These are phyloP conservation scores for Akebia trifoliata DNA, from an alignment of 164 flowering plant species.

Conservation along the genomic window DNA sequence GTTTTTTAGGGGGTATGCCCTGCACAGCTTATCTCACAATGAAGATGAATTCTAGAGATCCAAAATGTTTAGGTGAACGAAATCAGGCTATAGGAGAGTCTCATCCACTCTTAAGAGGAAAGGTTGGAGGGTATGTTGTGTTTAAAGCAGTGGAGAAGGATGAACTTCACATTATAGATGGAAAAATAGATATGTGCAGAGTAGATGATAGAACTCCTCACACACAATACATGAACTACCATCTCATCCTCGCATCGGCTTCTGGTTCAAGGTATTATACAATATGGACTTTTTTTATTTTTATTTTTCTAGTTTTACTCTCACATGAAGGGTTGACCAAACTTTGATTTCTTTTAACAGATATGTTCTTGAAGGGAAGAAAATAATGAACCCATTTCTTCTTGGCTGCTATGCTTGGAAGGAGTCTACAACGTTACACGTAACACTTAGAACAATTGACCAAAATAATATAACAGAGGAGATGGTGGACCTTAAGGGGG, in stretches of 20 bases:
- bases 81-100: conserved; percentile 8
- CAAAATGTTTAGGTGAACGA: conserved; percentile 8
- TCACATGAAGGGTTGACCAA: neutral
- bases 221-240: conserved; percentile 52
- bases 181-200: conserved; percentile 47
- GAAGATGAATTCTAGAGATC: conserved; percentile 28
- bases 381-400: conserved; percentile 52
- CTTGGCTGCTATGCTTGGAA: conserved; percentile 37
- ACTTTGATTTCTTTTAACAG: conserved; percentile 26
- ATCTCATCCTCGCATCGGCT: conserved; percentile 45
- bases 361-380: conserved; percentile 54
- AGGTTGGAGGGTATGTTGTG: conserved; percentile 46
- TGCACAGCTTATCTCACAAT: conserved; percentile 44
- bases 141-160: conserved; percentile 33
- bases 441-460: conserved; percentile 25
- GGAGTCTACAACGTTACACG: conserved; percentile 45
- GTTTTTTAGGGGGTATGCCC: conserved; percentile 55
- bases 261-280: conserved; percentile 53
- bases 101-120: conserved; percentile 31
- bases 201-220: conserved; percentile 43
- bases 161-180: conserved; percentile 44
- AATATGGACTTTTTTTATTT: neutral
- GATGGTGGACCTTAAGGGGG: conserved; percentile 31
- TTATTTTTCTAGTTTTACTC: neutral
- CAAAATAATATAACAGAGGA: conserved; percentile 10